phyloP scores from a whole-genome alignment of 2,329 filamentous ascomycete genomes.

The Ceratocystis harringtonii region DNA sequence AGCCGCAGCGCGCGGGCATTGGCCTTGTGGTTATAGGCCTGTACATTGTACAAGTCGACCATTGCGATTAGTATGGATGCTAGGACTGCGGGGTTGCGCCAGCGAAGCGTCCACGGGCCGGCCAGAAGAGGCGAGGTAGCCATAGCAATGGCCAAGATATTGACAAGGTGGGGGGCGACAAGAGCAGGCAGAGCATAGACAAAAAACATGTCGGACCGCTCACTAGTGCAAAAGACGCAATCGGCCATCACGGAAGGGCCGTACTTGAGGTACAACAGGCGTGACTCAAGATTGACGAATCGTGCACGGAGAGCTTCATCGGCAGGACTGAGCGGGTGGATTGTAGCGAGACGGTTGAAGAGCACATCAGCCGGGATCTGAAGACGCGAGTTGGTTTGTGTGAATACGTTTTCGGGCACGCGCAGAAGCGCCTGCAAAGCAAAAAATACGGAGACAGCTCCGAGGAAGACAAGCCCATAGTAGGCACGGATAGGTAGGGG shows the following conservation, averaged over 20 bases:
- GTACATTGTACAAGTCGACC: constrained; percentile 51
- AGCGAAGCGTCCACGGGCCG: constrained; percentile 47
- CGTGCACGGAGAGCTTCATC: constrained; percentile 54
- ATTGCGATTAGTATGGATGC: constrained; percentile 42
- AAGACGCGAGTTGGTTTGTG: constrained; percentile 60
- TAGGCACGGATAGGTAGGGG: constrained; percentile 39
- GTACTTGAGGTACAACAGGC: constrained; percentile 69
- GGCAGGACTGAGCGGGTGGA: constrained; percentile 40
- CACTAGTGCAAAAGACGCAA: constrained; percentile 71
- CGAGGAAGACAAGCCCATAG: constrained; percentile 46
- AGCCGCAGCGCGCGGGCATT: constrained; percentile 49
- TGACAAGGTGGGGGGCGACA: constrained; percentile 62
- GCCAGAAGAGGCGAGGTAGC: constrained; percentile 55
- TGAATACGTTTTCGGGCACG: constrained; percentile 69
- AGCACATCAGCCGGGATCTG: constrained; percentile 75
- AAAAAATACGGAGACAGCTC: constrained; percentile 31
- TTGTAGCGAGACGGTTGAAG: constrained; percentile 54
- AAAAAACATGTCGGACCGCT: constrained; percentile 56
- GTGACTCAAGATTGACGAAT: constrained; percentile 55
- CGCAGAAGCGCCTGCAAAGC: constrained; percentile 50
- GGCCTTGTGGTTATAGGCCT: constrained; percentile 47
- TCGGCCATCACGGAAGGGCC: constrained; percentile 58
- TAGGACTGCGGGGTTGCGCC: constrained; percentile 57
- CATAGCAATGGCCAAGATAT: constrained; percentile 56
- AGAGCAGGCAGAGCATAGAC: constrained; percentile 66